Evolutionary conservation across 495 filamentous ascomycete genomes (phyloP), one percentile per base, ranked within the genome.

Genomic region (Talaromyces thailandensis): DNA sequence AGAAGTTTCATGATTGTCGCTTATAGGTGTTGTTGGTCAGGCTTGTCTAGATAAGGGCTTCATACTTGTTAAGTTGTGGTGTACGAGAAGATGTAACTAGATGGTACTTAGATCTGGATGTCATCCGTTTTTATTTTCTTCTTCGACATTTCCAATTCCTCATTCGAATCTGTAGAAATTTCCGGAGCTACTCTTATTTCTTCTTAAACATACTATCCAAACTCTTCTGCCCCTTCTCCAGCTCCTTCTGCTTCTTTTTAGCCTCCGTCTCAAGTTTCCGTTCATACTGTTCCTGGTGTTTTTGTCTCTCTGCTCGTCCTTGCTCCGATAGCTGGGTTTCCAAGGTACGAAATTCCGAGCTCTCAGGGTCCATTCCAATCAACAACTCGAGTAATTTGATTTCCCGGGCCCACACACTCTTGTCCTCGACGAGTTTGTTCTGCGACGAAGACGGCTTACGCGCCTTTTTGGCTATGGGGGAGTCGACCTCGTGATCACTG

Each of bases 351-450:
- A 97, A 96, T 66, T 88, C 84, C 28, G 82, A 79, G 26, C 83
- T 79, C 11, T 92, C 87, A 3, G 80, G 73, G 71, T 94, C 86
- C 81, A 88, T 88, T 18, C 87, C 95, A 62, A 97, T 90, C 55
- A 98, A 71, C 14, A 86, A 85, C 73, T 98, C 94, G 5, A 98
- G 80, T 56, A 97, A 72, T 71, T 96, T 95, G 66, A 94, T 92
- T 74, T 95, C 91, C 53, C 85, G 79, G 3, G 90, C 90, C 91
- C 91, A 94, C 8, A 92, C 79, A 29, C 81, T 77, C 64, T 85
- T 88, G 66, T 96, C 91, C 48, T 90, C 84, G 32, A 86, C 75
- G 32, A 72, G 71, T 4, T 64, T 64, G 32, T 25, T 60, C 8
- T 45, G 32, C 9, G 60, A n/a, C 6, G 61, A 12, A 35, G 69